These are phyloP conservation scores for Candida gorgasii DNA, from an alignment of 805 yeast genomes.

Conservation along the genomic window DNA sequence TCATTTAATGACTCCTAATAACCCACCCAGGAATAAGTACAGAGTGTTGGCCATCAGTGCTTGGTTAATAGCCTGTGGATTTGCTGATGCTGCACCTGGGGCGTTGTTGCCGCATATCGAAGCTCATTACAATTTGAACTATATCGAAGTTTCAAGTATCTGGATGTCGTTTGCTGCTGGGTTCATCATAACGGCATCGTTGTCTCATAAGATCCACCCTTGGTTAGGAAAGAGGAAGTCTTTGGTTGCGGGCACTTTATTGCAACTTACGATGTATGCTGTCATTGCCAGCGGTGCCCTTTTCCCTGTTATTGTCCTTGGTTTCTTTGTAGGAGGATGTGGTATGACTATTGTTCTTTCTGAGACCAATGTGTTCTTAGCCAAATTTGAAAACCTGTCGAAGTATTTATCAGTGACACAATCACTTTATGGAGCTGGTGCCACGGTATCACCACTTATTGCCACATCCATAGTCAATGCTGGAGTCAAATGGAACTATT, in stretches of 20 bases:
- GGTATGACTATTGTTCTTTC: constrained; percentile 53
- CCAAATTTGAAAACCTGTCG: constrained; percentile 53
- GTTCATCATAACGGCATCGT: constrained; percentile 47
- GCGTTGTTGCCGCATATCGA: constrained; percentile 60
- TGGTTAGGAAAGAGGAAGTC: constrained; percentile 42
- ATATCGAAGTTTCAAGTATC: constrained; percentile 54
- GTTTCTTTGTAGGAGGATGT: constrained; percentile 56
- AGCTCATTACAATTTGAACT: constrained; percentile 44
- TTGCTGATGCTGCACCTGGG: constrained; percentile 60
- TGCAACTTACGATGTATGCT: constrained; percentile 42
- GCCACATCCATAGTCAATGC: constrained; percentile 55
- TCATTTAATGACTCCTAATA: constrained; percentile 34
- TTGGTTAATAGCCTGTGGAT: constrained; percentile 46
- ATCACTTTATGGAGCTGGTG: constrained; percentile 72
- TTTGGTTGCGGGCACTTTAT: constrained; percentile 36
- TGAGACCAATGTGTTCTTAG: constrained; percentile 52
- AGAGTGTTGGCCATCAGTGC: constrained; percentile 41
- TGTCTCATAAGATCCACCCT: constrained; percentile 45
- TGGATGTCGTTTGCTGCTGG: constrained; percentile 62
- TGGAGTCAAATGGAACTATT: constrained; percentile 54
- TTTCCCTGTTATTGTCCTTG: constrained; percentile 50
- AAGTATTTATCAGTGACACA: constrained; percentile 62
- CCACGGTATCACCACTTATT: constrained; percentile 66
- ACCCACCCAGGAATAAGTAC: constrained; percentile 45
- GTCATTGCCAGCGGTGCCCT: constrained; percentile 47